Base-by-base conservation (phyloP, 2,329 filamentous ascomycete species). In the Phoma sp. region DNA sequence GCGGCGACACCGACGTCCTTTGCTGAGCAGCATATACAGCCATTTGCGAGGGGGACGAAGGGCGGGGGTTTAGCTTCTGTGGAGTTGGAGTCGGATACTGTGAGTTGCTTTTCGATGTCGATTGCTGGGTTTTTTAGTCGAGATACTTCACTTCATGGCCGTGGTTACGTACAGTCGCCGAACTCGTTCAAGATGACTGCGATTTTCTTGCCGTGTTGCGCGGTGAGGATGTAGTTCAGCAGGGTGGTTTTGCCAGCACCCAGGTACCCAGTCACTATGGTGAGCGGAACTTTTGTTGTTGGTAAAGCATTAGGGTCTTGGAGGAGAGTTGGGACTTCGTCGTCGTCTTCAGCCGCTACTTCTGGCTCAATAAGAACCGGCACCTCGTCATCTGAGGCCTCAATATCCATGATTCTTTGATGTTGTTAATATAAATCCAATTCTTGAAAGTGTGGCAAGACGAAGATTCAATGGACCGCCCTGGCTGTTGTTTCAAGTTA, bases 21-120 rank as follows among this genome's bases (percentile, higher is more conserved):
- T 66, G 98, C 93, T 3, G 92, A 96, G 77, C 95, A 99, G 78
- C 95, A 99, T 62, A 99, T 92, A 74, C 95, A 99, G 59, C 95
- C 95, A 66, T 99, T 99, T 46, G 91, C 92, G 47, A 99, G 87
- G 58, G 97, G 93, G 23, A 99, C 86, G 91, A 96, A 99, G 1
- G 68, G 67, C 1, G 67, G 58, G 9, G 68, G 63, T 5, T 62
- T 61, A 26, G 71, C 66, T 37, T 64, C 60, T 15, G 68, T 74
- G 3, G 60, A 64, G 55, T 73, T 64, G 15, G 57, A 45, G 45
- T 69, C 66, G 7, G 89, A 96, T 64, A 99, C 87, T 0, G 93
- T 98, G 58, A 99, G 82, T 36, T 92, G 93, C 73, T 96, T 97
- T 75, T 99, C 95, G 61, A 99, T 96, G 69, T 98, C 93, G 66